phyloP scores from a whole-genome alignment of 2,329 filamentous ascomycete species.

The Akanthomyces muscarius region DNA sequence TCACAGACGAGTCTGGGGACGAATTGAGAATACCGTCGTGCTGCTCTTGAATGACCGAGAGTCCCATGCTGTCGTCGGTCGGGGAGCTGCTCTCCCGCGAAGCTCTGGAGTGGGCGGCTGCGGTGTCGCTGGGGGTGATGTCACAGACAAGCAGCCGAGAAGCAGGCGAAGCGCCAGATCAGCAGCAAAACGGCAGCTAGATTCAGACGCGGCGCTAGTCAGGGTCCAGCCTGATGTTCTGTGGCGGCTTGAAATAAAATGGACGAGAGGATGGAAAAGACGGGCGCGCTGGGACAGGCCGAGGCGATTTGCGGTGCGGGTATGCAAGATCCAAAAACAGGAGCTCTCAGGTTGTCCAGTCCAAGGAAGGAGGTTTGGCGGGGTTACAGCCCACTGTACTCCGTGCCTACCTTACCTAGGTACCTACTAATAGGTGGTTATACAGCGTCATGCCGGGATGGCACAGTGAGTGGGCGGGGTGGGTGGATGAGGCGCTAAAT shows the following conservation, averaged over 20 bases:
- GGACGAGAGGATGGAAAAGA: neutral
- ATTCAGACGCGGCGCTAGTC: neutral
- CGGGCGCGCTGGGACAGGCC: neutral
- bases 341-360: neutral
- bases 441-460: neutral
- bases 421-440: too few relatives aligned
- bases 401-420: too few relatives aligned
- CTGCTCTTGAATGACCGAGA: conserved; percentile 82
- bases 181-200: neutral
- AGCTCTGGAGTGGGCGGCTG: neutral
- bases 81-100: conserved; percentile 7
- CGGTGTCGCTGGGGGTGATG: conserved; percentile 6
- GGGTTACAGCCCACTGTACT: neutral
- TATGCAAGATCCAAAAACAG: conserved; percentile 16
- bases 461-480: neutral
- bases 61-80: conserved; percentile 61
- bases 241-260: neutral
- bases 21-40: conserved; percentile 40
- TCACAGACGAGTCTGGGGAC: neutral
- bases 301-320: conserved; percentile 5
- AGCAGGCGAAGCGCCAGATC: conserved; percentile 5
- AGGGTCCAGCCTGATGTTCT: neutral
- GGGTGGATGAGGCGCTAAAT: neutral
- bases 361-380: conserved; percentile 11
- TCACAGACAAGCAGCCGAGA: conserved; percentile 17